phyloP scores from a whole-genome alignment of 805 yeast species.

The Wickerhamiella brachini region DNA sequence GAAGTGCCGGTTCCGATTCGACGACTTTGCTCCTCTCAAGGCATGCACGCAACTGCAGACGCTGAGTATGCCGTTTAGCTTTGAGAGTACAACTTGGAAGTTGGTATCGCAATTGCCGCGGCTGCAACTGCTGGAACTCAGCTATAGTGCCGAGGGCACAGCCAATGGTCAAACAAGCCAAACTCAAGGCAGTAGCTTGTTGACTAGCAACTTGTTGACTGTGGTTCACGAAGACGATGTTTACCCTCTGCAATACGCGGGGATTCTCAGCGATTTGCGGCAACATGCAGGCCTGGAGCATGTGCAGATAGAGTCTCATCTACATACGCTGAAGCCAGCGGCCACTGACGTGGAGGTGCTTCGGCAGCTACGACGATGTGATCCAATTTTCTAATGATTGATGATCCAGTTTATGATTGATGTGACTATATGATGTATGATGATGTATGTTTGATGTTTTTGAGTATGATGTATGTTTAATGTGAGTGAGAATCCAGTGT shows the following conservation, averaged over 20 bases:
- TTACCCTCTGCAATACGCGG: slow-evolving; percentile 13
- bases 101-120: slow-evolving; percentile 6
- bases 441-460: not conserved
- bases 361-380: not conserved
- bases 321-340: slow-evolving; percentile 3
- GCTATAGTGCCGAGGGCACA: not conserved
- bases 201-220: slow-evolving; percentile 13
- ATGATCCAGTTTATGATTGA: not conserved
- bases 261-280: slow-evolving; percentile 7
- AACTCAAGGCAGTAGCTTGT: slow-evolving; percentile 3
- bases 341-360: not conserved
- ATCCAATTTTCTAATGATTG: not conserved
- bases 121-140: slow-evolving; percentile 9
- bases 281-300: slow-evolving; percentile 9
- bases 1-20: slow-evolving; percentile 6
- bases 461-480: too few relatives aligned
- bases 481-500: too few relatives aligned
- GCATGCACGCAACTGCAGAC: slow-evolving; percentile 3
- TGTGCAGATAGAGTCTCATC: slow-evolving; percentile 10
- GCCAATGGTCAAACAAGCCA: slow-evolving; percentile 1
- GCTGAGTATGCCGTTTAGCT: slow-evolving; percentile 12
- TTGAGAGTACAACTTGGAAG: slow-evolving; percentile 12
- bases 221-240: slow-evolving; percentile 13
- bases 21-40: slow-evolving; percentile 8
- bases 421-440: not conserved